Base-by-base conservation (phyloP, 257 asterid species). In the Solanum etuberosum region DNA sequence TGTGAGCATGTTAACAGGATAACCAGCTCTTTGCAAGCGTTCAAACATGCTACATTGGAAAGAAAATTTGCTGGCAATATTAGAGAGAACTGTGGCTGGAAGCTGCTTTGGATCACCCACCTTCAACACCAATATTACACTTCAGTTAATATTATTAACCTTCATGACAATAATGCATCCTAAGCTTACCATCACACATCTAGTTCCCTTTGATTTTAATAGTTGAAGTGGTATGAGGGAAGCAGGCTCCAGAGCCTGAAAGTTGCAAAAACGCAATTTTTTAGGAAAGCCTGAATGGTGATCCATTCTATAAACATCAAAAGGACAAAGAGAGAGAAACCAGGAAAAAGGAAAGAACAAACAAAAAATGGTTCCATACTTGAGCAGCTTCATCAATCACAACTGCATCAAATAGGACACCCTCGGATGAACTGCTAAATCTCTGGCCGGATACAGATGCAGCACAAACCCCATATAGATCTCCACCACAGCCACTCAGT, bases 91-190 rank as follows among this genome's bases (percentile, higher is more conserved):
- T 72, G 99, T 97, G 51, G 99, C 99, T 78, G 99, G 98, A 92
- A 97, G 99, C 95, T 97, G 99, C 93, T 97, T 97, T 73, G 99
- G 99, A 89, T 97, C 99, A 86, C 99, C 99, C 86, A 97, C 99
- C 99, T 97, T 87, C 91, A 88, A 87, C 27, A 87, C 80, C 38
- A 89, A 76, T 46, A 65, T 82, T 43, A 48, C 59, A 59, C 40
- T 61, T 89, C 82, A 94, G 84, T 88, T 23, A 68, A 67, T 37
- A 89, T 73, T 85, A 77, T 29, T 72, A 77, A 43, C 63, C 74
- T 84, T 82, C 81, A 67, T 29, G 46, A 73, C 89, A 89, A 31
- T 86, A 72, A 83, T 67, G 20, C 48, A 86, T 85, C 88, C 86
- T 87, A 82, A 80, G 76, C 90, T 90, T 93, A 97, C 99, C 99